Evolutionary conservation across 768 basidiomycete genomes (phyloP).

Genomic region (Fistulinella prunicolor): DNA sequence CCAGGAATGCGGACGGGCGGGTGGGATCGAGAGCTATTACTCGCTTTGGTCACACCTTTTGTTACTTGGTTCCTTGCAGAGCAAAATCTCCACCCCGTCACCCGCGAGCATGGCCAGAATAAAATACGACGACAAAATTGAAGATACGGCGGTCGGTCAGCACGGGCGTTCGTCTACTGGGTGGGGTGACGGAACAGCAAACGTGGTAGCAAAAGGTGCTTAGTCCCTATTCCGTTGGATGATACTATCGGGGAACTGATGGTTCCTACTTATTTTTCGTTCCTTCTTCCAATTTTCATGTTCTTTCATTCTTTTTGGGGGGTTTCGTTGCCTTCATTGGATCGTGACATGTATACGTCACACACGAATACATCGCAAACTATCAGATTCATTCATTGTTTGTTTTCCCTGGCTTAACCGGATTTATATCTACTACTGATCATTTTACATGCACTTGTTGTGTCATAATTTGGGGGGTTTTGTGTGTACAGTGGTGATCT

Average conservation of each 20-base stretch:
- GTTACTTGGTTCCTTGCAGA: conserved; percentile 22
- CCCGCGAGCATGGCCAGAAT: conserved; percentile 9
- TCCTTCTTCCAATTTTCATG: background rate
- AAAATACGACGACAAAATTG: conserved; percentile 1
- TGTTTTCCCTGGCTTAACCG: background rate
- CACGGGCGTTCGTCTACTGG: conserved; percentile 1
- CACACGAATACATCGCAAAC: background rate
- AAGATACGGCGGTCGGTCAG: background rate
- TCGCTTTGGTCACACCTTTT: conserved; percentile 28
- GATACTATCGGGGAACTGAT: background rate
- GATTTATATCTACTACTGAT: background rate
- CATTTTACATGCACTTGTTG: too few species aligned
- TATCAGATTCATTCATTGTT: background rate
- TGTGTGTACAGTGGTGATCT: too few species aligned
- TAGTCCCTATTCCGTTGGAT: conserved; percentile 11
- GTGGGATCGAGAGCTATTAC: conserved; percentile 24
- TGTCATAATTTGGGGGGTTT: too few species aligned
- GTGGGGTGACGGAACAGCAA: conserved; percentile 21
- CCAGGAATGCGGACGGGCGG: conserved; percentile 7
- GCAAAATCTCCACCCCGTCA: conserved; percentile 18
- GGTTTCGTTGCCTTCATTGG: too few species aligned
- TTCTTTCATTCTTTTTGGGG: too few species aligned
- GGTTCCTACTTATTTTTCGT: background rate
- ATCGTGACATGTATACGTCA: too few species aligned
- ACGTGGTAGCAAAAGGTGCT: conserved; percentile 34